Base-by-base conservation (phyloP, 768 basidiomycete genomes). In the Boletus barrowsii region DNA sequence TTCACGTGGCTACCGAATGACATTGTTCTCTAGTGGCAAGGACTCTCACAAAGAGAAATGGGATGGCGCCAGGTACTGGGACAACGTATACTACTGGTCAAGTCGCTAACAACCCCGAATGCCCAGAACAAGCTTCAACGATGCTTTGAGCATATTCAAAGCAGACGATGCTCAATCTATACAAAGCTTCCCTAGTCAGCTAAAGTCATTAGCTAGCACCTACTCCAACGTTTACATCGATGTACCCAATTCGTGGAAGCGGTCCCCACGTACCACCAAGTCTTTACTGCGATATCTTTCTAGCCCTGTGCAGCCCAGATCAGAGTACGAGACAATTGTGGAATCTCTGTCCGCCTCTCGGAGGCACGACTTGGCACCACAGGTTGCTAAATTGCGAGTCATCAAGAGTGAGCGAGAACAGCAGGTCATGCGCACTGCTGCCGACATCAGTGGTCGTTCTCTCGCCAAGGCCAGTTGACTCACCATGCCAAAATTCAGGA, bases 351-450 rank as follows among this genome's bases (percentile, higher is more conserved):
- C 80, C 5, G 69, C 71, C 37, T 76, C 70, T 54, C 76, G 69
- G 59, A 75, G 73, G 18, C 69, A 67, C 59, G 80, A 81, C 24
- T 76, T 98, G 3, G 80, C 84, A 17, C 80, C 82, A 0, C 81
- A 88, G 56, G 74, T 98, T 2, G 87, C 88, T 9, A 79, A 76
- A 57, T 65, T 96, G 51, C 77, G 96, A 9, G 73, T 80, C 14
- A 76, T 95, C 53, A 98, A 99, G 75, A 94, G 90, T 63, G 69
- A 75, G 41, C 76, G 78, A 9, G 97, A 99, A 70, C 79, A 90
- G 55, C 66, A 67, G 15, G 72, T 94, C 42, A 96, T 99, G 94
- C 80, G 84, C 30, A 66, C 71, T 14, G 93, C 95, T 4, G 96
- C 90, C 17, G 87, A 90, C 51, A 87, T 98, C n/a, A 95, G 93